These are phyloP conservation scores for Fusarium liriodendri DNA, from an alignment of 2,329 filamentous ascomycete species.

Conservation along the genomic window DNA sequence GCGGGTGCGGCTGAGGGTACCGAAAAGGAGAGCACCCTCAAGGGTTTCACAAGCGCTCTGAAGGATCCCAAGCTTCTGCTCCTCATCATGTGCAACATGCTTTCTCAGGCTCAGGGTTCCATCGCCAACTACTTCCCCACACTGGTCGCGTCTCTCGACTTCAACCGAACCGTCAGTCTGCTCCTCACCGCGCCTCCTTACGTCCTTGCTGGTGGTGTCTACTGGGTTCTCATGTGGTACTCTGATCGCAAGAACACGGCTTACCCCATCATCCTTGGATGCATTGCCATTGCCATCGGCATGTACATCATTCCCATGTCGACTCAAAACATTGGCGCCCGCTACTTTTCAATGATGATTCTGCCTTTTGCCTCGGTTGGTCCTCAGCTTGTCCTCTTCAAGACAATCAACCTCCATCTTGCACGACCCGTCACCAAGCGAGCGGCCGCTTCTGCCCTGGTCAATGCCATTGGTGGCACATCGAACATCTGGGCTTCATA, in stretches of 20 bases:
- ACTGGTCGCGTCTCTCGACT: slow-evolving; percentile 48
- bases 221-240: slow-evolving; percentile 49
- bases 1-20: slow-evolving; percentile 52
- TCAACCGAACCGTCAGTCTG: slow-evolving; percentile 52
- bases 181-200: slow-evolving; percentile 61
- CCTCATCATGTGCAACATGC: slow-evolving; percentile 52
- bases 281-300: slow-evolving; percentile 47
- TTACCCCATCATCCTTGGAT: slow-evolving; percentile 49
- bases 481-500: slow-evolving; percentile 52
- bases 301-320: slow-evolving; percentile 54
- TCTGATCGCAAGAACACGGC: slow-evolving; percentile 52
- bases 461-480: slow-evolving; percentile 52
- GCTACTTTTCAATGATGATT: slow-evolving; percentile 57
- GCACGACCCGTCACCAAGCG: slow-evolving; percentile 55
- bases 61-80: slow-evolving; percentile 52
- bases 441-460: slow-evolving; percentile 53
- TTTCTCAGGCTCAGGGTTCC: slow-evolving; percentile 52
- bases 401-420: slow-evolving; percentile 55
- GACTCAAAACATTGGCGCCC: slow-evolving; percentile 51
- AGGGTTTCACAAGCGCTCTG: slow-evolving; percentile 45
- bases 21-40: slow-evolving; percentile 46
- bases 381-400: slow-evolving; percentile 54
- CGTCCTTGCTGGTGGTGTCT: slow-evolving; percentile 52
- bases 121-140: slow-evolving; percentile 48
- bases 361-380: slow-evolving; percentile 50